Base-by-base conservation (phyloP, 805 yeast species). In the Wickerhamiella spandovensis region DNA sequence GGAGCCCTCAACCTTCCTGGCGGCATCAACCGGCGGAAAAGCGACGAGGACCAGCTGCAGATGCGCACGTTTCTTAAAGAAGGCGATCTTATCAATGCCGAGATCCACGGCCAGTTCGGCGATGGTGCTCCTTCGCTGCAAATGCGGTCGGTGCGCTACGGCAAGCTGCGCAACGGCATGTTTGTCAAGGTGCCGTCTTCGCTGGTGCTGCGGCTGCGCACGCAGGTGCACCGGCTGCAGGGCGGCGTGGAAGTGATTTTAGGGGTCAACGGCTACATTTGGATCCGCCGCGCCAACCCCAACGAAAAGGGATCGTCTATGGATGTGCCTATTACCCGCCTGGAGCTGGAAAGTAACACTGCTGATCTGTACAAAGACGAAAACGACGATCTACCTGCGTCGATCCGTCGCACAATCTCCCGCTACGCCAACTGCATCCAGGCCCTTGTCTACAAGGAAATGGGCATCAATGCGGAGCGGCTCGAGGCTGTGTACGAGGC, bases 1-100 rank as follows among this genome's bases (percentile, higher is more conserved):
- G 98, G 98, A 12, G 86, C 96, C 1, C 95, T 92, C 20, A 92
- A 92, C 65, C 73, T 92, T 54, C 99, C 99, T 1, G 98, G 99
- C 49, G 99, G 99, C 50, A 84, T 92, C 2, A 70, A 92, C 59
- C 77, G 98, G 67, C 77, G 98, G 61, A 92, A 94, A 64, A 80
- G 89, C 32, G 98, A 94, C 63, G 80, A 84, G 56, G 99, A 92
- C 69, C 98, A 92, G 68, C 72, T 92, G 56, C 95, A 90, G 63
- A 92, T 94, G 99, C 77, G 98, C 61, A 78, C 77, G 58, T 86
- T 89, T 61, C 70, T 92, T 58, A 92, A 92, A 63, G 99, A 94
- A 62, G 98, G 98, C 15, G 98, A 92, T 65, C 72, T 94, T 54
- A 72, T 92, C 53, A 92, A 92, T 63, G 95, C 97, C 43, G 99